These are phyloP conservation scores for Boletellus sp. DNA, from an alignment of 768 basidiomycete genomes.

Conservation along the genomic window DNA sequence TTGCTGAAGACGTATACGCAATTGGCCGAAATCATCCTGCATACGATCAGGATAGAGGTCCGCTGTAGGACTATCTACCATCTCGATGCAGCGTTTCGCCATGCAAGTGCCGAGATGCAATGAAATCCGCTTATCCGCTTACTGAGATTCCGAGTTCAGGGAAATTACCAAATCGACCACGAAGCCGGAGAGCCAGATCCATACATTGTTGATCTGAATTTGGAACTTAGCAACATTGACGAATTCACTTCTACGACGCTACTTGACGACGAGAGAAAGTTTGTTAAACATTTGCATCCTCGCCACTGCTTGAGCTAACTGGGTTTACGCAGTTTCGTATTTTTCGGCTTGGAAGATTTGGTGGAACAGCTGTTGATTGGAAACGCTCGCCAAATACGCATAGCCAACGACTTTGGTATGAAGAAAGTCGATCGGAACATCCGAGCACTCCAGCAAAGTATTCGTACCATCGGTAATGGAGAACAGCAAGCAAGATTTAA, in stretches of 20 bases:
- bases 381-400: conserved; percentile 65
- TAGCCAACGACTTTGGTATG: conserved; percentile 72
- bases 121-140: conserved; percentile 5
- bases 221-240: conserved; percentile 72
- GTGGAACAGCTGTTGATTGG: conserved; percentile 81
- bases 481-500: conserved; percentile 65
- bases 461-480: conserved; percentile 70
- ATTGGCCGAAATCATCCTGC: conserved; percentile 79
- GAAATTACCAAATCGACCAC: conserved; percentile 76
- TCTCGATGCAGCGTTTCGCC: conserved; percentile 72
- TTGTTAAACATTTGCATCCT: conserved; percentile 24
- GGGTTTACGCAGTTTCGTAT: conserved; percentile 63
- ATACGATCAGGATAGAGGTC: conserved; percentile 84
- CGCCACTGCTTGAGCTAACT: neutral
- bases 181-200: conserved; percentile 92
- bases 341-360: conserved; percentile 78
- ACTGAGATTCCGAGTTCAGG: conserved; percentile 43
- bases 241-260: conserved; percentile 63
- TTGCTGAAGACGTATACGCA: conserved; percentile 89
- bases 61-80: conserved; percentile 82
- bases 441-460: conserved; percentile 85
- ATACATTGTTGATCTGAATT: conserved; percentile 81
- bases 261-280: conserved; percentile 66
- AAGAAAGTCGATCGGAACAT: conserved; percentile 87
- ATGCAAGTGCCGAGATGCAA: conserved; percentile 43